Percentiles rank a stretch among this genome's conserved stretches.
Conservation (phyloP, 768 basidiomycete species). For the Russula earlei region DNA sequence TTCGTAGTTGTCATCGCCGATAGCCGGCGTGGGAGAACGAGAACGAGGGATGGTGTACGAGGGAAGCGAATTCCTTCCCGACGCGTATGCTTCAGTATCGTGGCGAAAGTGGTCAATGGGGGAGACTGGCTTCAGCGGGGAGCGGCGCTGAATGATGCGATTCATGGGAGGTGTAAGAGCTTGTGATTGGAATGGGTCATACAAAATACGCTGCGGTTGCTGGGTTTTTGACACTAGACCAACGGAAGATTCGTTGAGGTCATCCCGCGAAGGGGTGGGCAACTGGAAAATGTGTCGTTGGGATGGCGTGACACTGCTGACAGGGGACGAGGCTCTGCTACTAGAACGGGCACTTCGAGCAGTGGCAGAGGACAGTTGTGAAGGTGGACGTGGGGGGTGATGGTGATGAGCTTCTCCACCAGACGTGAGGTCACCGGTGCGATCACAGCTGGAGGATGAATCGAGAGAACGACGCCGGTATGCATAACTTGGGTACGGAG, state of each 20-base stretch:
- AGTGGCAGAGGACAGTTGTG: conserved; percentile 5
- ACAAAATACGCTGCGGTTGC: neutral
- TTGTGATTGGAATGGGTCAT: conserved; percentile 1
- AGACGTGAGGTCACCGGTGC: neutral
- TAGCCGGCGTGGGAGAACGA: conserved; percentile 67
- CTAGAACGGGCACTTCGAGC: neutral
- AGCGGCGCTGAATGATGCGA: conserved; percentile 11
- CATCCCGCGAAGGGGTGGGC: conserved; percentile 5
- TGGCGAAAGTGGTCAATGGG: conserved; percentile 51
- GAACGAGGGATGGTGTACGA: conserved; percentile 48
- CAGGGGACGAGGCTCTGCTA: neutral
- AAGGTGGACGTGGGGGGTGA: conserved; percentile 1
- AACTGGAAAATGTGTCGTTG: neutral
- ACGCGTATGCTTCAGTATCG: conserved; percentile 62
- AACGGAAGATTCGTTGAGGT: neutral
- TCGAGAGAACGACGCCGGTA: conserved; percentile 9
- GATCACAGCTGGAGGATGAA: neutral
- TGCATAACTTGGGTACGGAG: conserved; percentile 1
- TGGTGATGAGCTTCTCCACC: neutral
- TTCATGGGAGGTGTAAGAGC: conserved; percentile 11
- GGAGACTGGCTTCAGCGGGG: conserved; percentile 21
- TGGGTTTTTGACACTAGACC: conserved; percentile 8
- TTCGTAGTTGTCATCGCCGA: conserved; percentile 63
- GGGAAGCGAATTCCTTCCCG: conserved; percentile 45
- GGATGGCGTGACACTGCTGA: neutral